These are phyloP conservation scores for Neurospora tetraspora DNA, from an alignment of 495 filamentous ascomycete species.

Conservation along the genomic window DNA sequence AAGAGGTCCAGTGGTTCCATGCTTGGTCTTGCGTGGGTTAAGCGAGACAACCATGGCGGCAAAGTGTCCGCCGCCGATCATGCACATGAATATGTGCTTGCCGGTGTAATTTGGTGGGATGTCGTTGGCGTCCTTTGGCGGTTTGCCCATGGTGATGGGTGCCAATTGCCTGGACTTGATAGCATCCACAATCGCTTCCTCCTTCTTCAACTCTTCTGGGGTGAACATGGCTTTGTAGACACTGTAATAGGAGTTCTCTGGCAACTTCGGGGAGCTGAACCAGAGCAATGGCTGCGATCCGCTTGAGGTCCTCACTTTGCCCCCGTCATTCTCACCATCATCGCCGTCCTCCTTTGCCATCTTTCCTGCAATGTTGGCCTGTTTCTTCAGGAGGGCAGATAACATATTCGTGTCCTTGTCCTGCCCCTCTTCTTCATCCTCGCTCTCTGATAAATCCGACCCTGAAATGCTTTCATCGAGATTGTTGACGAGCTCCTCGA, in stretches of 20 bases:
- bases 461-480: constrained; percentile 89
- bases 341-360: constrained; percentile 20
- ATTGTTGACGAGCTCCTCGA: constrained; percentile 72
- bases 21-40: constrained; percentile 66
- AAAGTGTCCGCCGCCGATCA: constrained; percentile 97
- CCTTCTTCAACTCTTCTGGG: constrained; percentile 53
- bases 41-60: constrained; percentile 91
- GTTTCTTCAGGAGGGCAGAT: constrained; percentile 67
- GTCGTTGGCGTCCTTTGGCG: constrained; percentile 37
- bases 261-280: constrained; percentile 68
- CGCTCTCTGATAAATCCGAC: constrained; percentile 47
- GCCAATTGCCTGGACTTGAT: constrained; percentile 66
- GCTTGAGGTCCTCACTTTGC: constrained; percentile 29
- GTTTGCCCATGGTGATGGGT: constrained; percentile 46
- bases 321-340: constrained; percentile 28
- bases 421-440: constrained; percentile 38
- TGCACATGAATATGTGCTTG: constrained; percentile 88
- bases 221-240: constrained; percentile 81
- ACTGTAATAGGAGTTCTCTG: constrained; percentile 69
- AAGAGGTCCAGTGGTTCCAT: constrained; percentile 48
- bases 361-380: constrained; percentile 56
- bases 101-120: constrained; percentile 42
- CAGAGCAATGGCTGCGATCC: constrained; percentile 75
- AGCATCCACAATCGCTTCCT: constrained; percentile 50
- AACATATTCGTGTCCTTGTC: constrained; percentile 51